phyloP scores from a whole-genome alignment of 2,329 filamentous ascomycete species.

The Cladorrhinum sp. region DNA sequence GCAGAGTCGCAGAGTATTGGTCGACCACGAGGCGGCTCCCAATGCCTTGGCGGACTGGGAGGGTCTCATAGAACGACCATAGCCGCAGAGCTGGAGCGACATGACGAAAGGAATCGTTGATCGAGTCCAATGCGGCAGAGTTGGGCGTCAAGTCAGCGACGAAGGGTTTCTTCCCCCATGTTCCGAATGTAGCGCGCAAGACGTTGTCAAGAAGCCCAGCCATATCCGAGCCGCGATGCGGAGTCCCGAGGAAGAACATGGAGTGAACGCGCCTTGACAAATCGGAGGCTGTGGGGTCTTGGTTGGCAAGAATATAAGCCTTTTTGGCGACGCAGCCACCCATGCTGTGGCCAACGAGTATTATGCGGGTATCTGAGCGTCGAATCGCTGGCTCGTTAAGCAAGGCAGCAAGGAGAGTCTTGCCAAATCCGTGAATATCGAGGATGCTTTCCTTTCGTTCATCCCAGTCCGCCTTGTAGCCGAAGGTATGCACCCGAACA shows the following conservation, averaged over 20 bases:
- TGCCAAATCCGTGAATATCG: conserved; percentile 35
- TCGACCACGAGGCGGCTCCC: conserved; percentile 36
- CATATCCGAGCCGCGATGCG: conserved; percentile 40
- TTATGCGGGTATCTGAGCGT: conserved; percentile 33
- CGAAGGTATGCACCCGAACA: conserved; percentile 36
- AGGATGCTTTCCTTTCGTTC: conserved; percentile 25
- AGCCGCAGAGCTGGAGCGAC: conserved; percentile 35
- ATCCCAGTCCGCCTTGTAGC: conserved; percentile 35
- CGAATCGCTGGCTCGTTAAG: conserved; percentile 30
- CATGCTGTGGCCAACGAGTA: conserved; percentile 47
- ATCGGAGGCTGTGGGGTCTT: conserved; percentile 31
- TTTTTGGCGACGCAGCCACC: conserved; percentile 41
- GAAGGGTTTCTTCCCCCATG: conserved; percentile 35
- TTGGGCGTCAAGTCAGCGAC: conserved; percentile 38
- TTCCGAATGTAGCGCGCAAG: conserved; percentile 32
- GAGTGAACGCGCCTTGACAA: conserved; percentile 33
- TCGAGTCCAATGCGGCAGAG: conserved; percentile 35
- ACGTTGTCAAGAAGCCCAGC: conserved; percentile 37
- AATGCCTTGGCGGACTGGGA: conserved; percentile 26
- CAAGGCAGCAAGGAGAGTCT: conserved; percentile 33
- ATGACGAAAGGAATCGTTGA: conserved; percentile 46
- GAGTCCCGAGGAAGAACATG: conserved; percentile 41
- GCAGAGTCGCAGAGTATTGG: conserved; percentile 25
- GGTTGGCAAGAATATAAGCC: conserved; percentile 35
- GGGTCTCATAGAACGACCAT: conserved; percentile 47